These are phyloP conservation scores for Saccharomyces hybrid DNA, from an alignment of 1,139 yeast species.

Conservation along the genomic window DNA sequence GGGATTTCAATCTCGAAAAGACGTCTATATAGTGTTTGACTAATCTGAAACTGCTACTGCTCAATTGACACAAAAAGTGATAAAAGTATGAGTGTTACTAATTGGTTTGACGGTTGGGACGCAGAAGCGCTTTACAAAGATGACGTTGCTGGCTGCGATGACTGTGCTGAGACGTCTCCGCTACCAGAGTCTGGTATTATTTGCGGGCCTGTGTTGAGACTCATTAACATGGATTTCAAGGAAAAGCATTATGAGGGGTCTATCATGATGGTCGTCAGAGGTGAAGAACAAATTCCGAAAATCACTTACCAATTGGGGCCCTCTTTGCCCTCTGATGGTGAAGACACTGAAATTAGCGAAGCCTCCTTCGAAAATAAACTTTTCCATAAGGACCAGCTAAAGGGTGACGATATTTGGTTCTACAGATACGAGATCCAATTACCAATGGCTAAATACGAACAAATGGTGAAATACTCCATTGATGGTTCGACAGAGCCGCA, in stretches of 20 bases:
- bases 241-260: conserved; percentile 53
- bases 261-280: conserved; percentile 37
- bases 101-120: conserved; percentile 27
- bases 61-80: not conserved
- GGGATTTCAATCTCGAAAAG: not conserved
- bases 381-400: conserved; percentile 37
- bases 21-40: not conserved
- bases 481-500: conserved; percentile 38
- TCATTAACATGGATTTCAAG: conserved; percentile 48
- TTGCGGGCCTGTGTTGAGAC: conserved; percentile 74
- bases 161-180: conserved; percentile 20
- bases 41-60: not conserved
- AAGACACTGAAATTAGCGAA: conserved; percentile 11
- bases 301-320: conserved; percentile 29
- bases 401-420: conserved; percentile 40
- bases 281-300: conserved; percentile 16
- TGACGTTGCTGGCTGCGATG: conserved; percentile 17
- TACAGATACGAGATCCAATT: conserved; percentile 56
- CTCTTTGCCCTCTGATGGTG: conserved; percentile 3
- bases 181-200: conserved; percentile 19
- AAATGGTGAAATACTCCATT: conserved; percentile 52
- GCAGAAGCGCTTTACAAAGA: conserved; percentile 17
- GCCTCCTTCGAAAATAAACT: conserved; percentile 43
- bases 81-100: not conserved
- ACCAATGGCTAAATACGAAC: conserved; percentile 42